Evolutionary conservation across 768 basidiomycete genomes (phyloP), one percentile per base, ranked within the genome.

Genomic region (Boletus bicolor): DNA sequence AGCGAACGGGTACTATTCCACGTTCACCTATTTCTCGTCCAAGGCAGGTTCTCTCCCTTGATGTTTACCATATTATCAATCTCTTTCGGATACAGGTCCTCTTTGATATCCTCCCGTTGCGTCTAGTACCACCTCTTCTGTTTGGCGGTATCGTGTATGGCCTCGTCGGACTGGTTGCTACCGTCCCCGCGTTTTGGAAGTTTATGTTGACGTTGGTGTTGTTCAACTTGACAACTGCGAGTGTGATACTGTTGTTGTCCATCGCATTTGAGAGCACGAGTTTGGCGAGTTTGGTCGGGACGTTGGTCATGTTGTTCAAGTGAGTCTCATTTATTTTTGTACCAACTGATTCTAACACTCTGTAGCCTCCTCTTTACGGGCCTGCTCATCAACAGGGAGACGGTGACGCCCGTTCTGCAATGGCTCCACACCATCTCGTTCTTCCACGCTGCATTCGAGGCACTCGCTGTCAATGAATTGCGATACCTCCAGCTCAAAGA

Each of bases 371-470:
- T 98, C 55, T 99, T 98, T 72, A 96, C 96, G 7, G 97, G 97
- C 5, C 75, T 98, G 53, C 77, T 98, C 57, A 93, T 99, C 75
- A 99, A 98, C 73, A 86, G 93, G 46, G 90, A 94, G 57, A 87
- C 88, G 28, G 83, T 98, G 12, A 78, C 83, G 0, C 78, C 79
- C 0, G 79, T 76, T 37, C 76, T 97, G 48, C 85, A 82, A 55
- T 97, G 93, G 91, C 75, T 99, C 56, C 90, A 94, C 68, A 93
- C 89, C 0, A 67, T 91, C 7, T 97, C 94, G 6, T 98, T 98
- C 80, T 99, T 97, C 86, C 97, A 99, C 75, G 96, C 97, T 24
- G 97, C 92, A 0, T 98, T 94, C 62, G 97, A 99, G 74, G 95
- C 91, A 1, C 80, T 99, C 38, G 86, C 95, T n/a, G 97, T 99